phyloP scores from a whole-genome alignment of 2,329 filamentous ascomycete species.

The Verticillium dahliae region DNA sequence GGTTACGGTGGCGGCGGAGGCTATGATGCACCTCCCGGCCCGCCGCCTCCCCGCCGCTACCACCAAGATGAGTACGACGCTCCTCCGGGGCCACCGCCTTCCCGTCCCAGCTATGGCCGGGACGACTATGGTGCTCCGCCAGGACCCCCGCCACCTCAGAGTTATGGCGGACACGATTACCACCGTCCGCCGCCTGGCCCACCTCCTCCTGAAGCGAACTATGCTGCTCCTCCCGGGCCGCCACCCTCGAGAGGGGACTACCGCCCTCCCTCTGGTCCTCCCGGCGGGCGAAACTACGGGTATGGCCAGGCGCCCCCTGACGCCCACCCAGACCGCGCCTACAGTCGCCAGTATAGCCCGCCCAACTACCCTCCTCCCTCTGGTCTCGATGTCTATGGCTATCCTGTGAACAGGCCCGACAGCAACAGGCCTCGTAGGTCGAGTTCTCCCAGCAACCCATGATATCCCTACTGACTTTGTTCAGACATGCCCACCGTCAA shows the following conservation, averaged over 20 bases:
- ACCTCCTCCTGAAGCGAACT: constrained; percentile 10
- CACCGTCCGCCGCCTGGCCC: neutral
- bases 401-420: constrained; percentile 23
- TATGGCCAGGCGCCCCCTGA: constrained; percentile 17
- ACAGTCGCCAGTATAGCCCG: constrained; percentile 16
- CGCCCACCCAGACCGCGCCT: constrained; percentile 13
- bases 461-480: neutral
- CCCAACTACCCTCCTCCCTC: constrained; percentile 32
- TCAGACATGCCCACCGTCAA: constrained; percentile 33
- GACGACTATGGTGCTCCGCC: neutral
- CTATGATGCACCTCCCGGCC: constrained; percentile 16
- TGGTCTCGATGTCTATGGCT: constrained; percentile 39
- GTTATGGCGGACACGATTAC: neutral
- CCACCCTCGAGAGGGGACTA: constrained; percentile 6
- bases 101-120: neutral
- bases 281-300: constrained; percentile 19
- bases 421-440: constrained; percentile 3
- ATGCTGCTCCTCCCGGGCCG: neutral
- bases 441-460: neutral
- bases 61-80: constrained; percentile 13
- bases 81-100: constrained; percentile 1
- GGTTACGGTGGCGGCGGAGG: constrained; percentile 14
- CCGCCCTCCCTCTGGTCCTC: constrained; percentile 17
- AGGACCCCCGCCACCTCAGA: neutral
- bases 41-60: constrained; percentile 14